These are phyloP conservation scores for Metschnikowia continentalis DNA, from an alignment of 805 yeast species.

Conservation along the genomic window DNA sequence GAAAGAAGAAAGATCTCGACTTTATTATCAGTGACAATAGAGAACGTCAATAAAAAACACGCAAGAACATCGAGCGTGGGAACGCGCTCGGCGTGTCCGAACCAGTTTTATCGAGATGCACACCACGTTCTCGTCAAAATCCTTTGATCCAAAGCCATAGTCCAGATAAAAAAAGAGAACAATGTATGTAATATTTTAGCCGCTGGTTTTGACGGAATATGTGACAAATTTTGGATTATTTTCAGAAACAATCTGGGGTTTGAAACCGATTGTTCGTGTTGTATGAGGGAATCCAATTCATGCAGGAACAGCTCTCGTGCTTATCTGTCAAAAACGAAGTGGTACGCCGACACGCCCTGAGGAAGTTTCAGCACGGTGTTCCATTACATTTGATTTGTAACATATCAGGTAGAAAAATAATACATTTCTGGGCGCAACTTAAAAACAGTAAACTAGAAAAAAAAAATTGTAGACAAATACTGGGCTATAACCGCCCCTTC, in stretches of 20 bases:
- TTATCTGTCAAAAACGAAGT: background rate
- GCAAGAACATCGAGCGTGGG: slow-evolving; percentile 2
- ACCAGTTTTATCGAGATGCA: background rate
- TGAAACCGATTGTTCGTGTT: background rate
- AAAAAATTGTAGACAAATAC: no score
- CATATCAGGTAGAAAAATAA: no score
- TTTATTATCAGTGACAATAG: background rate
- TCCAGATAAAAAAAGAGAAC: background rate
- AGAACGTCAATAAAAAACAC: slow-evolving; percentile 1
- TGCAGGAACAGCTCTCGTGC: background rate
- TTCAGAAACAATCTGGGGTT: background rate
- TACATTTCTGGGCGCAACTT: no score
- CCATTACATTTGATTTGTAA: no score
- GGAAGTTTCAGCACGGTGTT: background rate
- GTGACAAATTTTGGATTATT: background rate
- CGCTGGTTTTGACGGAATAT: background rate
- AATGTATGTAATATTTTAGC: background rate
- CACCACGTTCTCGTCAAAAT: background rate
- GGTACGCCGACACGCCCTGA: background rate
- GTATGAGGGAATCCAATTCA: background rate
- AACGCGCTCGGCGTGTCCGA: slow-evolving; percentile 1
- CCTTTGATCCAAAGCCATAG: background rate
- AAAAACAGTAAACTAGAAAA: no score
- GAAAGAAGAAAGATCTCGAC: background rate
- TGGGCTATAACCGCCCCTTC: no score